Conservation (phyloP, 1,139 yeast species). For the Blastobotrys serpentis region DNA sequence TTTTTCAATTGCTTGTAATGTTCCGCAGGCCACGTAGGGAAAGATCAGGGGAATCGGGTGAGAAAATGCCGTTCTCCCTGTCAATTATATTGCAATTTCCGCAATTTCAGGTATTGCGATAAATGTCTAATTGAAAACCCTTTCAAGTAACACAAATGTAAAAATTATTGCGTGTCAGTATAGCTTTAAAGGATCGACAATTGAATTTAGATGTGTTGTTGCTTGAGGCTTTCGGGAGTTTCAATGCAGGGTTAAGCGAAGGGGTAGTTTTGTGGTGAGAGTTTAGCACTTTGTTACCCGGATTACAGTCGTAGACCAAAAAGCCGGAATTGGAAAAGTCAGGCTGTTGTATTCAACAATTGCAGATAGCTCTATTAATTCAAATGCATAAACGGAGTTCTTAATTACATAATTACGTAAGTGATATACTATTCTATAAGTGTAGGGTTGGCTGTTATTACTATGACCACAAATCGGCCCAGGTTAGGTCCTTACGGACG, state of each 20-base stretch:
- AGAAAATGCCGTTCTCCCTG: neutral
- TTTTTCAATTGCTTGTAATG: neutral
- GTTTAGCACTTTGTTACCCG: neutral
- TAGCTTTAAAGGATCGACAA: too few species aligned
- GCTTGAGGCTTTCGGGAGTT: slow-evolving; percentile 4
- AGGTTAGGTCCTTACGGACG: slow-evolving; percentile 77
- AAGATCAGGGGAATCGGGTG: neutral
- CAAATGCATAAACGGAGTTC: too few species aligned
- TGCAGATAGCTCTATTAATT: too few species aligned
- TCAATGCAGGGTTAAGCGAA: slow-evolving; percentile 5
- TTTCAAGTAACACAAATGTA: neutral
- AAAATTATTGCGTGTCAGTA: too few species aligned
- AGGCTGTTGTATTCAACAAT: too few species aligned
- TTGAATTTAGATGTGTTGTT: neutral
- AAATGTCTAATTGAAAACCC: too few species aligned
- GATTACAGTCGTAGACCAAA: too few species aligned
- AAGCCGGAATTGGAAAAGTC: too few species aligned
- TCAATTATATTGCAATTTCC: neutral
- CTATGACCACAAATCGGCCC: slow-evolving; percentile 65
- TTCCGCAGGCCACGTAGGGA: neutral
- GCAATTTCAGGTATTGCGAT: neutral
- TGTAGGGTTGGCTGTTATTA: too few species aligned
- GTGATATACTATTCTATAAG: too few species aligned
- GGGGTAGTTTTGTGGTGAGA: neutral
- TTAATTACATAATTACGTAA: too few species aligned